Evolutionary conservation across 2,329 filamentous ascomycete genomes (phyloP).

Genomic region (Akanthomyces dipterigenus): DNA sequence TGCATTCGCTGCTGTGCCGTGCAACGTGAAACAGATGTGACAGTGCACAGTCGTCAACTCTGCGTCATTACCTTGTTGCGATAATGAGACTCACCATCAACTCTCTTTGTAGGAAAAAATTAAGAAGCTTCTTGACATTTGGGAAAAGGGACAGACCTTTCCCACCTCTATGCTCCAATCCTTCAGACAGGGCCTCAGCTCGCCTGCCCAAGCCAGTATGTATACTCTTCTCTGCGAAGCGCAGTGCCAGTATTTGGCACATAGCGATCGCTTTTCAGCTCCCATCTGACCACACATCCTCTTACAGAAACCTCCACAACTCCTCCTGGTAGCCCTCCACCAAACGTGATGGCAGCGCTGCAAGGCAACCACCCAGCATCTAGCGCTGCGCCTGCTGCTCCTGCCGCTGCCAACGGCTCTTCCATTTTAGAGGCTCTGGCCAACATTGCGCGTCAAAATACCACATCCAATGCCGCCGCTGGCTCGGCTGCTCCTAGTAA

Average conservation of each 20-base stretch:
- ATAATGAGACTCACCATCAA: constrained; percentile 12
- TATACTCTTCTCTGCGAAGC: not conserved
- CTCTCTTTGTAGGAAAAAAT: constrained; percentile 78
- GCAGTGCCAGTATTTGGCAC: not conserved
- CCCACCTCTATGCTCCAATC: constrained; percentile 68
- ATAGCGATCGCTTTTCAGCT: not conserved
- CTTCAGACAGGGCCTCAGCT: constrained; percentile 75
- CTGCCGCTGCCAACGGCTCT: constrained; percentile 38
- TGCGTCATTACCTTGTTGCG: constrained; percentile 6
- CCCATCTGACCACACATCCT: constrained; percentile 31
- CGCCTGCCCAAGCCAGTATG: constrained; percentile 52
- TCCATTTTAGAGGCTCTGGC: constrained; percentile 74
- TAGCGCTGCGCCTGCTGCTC: constrained; percentile 19
- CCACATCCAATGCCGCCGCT: constrained; percentile 23
- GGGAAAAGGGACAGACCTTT: constrained; percentile 94
- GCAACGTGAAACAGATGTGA: not conserved
- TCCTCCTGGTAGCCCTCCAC: constrained; percentile 56
- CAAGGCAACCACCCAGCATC: constrained; percentile 13
- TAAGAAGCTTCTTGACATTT: constrained; percentile 88
- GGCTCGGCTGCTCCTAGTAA: constrained; percentile 38
- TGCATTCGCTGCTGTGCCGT: constrained; percentile 16
- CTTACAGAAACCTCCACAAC: constrained; percentile 62
- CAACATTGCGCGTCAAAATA: constrained; percentile 70
- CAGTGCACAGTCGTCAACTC: constrained; percentile 19
- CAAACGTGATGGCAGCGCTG: constrained; percentile 36